phyloP scores from a whole-genome alignment of 345 rosid species.

The Luvunga scandens region DNA sequence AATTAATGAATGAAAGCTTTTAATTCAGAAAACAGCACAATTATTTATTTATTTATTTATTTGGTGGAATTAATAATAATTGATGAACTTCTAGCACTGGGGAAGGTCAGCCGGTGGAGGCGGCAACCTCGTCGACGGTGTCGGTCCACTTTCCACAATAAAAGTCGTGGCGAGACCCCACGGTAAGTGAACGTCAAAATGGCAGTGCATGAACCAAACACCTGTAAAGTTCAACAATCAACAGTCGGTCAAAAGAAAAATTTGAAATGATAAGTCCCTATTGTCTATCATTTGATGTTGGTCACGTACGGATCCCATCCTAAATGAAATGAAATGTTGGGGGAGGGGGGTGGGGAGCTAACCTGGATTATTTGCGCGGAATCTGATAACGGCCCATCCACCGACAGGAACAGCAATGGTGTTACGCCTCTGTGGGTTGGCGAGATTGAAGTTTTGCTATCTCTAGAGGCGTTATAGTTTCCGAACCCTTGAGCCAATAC shows the following conservation, averaged over 20 bases:
- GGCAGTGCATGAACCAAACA: constrained; percentile 76
- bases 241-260: background rate
- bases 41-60: too few relatives aligned
- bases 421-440: constrained; percentile 63
- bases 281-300: too few relatives aligned
- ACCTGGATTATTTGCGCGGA: constrained; percentile 89
- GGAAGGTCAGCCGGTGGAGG: constrained; percentile 77
- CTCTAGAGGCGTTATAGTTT: constrained; percentile 50
- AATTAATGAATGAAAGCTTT: background rate
- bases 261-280: background rate
- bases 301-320: background rate
- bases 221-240: constrained; percentile 31
- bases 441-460: constrained; percentile 52
- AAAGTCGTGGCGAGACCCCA: constrained; percentile 59
- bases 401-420: constrained; percentile 79
- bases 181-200: constrained; percentile 59
- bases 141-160: constrained; percentile 58
- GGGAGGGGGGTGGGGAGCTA: too few relatives aligned
- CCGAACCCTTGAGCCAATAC: constrained; percentile 94
- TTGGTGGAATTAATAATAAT: background rate
- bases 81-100: constrained; percentile 28
- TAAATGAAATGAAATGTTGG: too few relatives aligned
- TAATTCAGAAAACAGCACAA: background rate
- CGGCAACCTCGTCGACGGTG: constrained; percentile 47
- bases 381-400: constrained; percentile 85